Base-by-base conservation (phyloP, 2,329 filamentous ascomycete species). In the Bisporella sp. region DNA sequence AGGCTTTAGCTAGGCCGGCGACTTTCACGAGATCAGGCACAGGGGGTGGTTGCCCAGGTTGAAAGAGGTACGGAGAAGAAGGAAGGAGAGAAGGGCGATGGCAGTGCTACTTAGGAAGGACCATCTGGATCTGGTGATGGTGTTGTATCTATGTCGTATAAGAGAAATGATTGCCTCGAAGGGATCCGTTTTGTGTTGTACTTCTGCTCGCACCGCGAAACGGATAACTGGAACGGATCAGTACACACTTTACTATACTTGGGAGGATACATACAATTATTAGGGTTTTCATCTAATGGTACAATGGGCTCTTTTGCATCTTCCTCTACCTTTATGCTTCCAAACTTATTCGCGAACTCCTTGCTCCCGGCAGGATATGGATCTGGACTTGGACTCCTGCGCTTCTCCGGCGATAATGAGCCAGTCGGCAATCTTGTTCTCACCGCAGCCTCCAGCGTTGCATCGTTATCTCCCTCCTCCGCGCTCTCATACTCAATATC, bases 21-120 rank as follows among this genome's bases (percentile, higher is more conserved):
- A 96, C 85, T 66, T 95, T 96, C 64, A 96, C 85, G 12, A 97
- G 76, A 65, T 96, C 91, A 0, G 89, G 89, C 2, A 87, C 84
- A 1, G 87, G 80, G 9, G 75, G 82, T 37, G 79, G 75, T 5
- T 73, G 68, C 31, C 82, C 84, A 8, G 89, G 87, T 52, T 85
- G 77, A 47, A 88, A 79, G 12, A 95, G 70, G 80, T 76, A 54
- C 83, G 79, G 59, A 88, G 66, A 28, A 84, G 71, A 6, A 81
- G 73, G 60, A 89, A 75, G 8, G 84, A 81, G 31, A 93, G 55
- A 5, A 93, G 62, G 4, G 77, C 72, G 47, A 85, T 67, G 13
- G 87, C 49, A 3, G 84, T 58, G 6, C 85, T 84, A 46, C 80
- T 66, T 29, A 89, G 64, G 7, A 87, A 73, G 47, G 83, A 88